These are phyloP conservation scores for Fusarium multiceps DNA, from an alignment of 2,329 filamentous ascomycete species.

Conservation along the genomic window DNA sequence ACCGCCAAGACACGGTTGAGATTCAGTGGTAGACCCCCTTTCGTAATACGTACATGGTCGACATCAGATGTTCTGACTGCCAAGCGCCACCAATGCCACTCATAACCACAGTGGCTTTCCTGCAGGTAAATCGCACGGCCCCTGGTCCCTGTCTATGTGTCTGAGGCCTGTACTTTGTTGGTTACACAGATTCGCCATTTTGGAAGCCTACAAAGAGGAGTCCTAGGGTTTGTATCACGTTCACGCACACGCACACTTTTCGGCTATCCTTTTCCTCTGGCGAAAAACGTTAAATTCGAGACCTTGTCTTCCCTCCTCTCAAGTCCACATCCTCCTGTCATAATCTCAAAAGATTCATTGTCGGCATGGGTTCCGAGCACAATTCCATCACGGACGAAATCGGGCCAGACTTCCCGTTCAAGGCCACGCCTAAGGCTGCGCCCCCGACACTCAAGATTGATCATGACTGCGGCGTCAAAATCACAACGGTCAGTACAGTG, in stretches of 20 bases:
- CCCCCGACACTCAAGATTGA: conserved; percentile 9
- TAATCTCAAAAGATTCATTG: not conserved
- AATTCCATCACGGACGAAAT: conserved; percentile 9
- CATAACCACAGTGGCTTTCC: not conserved
- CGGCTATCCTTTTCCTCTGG: not conserved
- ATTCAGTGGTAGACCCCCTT: not conserved
- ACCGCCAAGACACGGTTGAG: not conserved
- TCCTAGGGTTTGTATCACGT: not conserved
- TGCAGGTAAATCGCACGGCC: not conserved
- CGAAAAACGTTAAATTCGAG: not conserved
- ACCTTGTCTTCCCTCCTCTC: not conserved
- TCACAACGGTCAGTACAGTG: conserved; percentile 8
- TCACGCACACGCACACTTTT: not conserved
- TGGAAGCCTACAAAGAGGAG: not conserved
- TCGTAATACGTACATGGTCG: not conserved
- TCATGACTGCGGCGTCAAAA: conserved; percentile 14
- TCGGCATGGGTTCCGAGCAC: not conserved
- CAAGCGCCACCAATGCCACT: not conserved
- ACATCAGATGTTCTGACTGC: conserved; percentile 5
- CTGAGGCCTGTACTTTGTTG: not conserved
- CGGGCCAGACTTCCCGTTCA: conserved; percentile 8
- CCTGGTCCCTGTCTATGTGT: not conserved
- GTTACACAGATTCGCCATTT: not conserved
- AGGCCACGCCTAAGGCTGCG: conserved; percentile 4
- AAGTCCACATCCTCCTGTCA: not conserved